phyloP scores from a whole-genome alignment of 2,329 filamentous ascomycete species.

The Ophiocordyceps robertsii region DNA sequence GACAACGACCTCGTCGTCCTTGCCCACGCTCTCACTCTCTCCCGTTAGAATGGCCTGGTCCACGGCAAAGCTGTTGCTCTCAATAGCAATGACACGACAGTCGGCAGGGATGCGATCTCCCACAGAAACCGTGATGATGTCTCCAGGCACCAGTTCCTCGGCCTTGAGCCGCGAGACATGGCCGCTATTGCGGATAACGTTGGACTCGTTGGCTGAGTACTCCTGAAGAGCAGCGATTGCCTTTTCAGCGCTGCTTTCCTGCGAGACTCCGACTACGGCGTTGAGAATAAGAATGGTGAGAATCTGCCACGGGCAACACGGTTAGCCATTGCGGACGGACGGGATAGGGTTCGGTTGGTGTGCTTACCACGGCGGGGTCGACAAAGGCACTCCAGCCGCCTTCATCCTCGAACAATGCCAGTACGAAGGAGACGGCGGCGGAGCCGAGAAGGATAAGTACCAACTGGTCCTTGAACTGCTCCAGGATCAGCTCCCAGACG shows the following conservation, averaged over 20 bases:
- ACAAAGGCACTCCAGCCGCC: constrained; percentile 97
- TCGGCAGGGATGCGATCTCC: constrained; percentile 92
- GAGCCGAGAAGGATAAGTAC: constrained; percentile 91
- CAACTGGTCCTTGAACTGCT: constrained; percentile 98
- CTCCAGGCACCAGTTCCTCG: constrained; percentile 92
- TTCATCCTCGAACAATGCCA: constrained; percentile 85
- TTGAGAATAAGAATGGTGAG: constrained; percentile 95
- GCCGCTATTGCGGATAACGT: constrained; percentile 71
- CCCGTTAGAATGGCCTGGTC: constrained; percentile 96
- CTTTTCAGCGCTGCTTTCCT: constrained; percentile 97
- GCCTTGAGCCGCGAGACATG: constrained; percentile 74
- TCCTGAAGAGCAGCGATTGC: constrained; percentile 96
- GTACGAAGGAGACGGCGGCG: constrained; percentile 81
- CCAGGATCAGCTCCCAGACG: constrained; percentile 88
- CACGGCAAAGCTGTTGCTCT: constrained; percentile 94
- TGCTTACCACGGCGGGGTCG: constrained; percentile 79
- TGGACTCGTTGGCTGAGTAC: constrained; percentile 97
- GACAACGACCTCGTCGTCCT: constrained; percentile 55
- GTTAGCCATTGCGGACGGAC: neutral
- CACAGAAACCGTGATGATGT: constrained; percentile 76
- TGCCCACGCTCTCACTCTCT: constrained; percentile 92
- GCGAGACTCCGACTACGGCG: constrained; percentile 91
- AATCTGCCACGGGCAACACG: constrained; percentile 45
- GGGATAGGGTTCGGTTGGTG: neutral
- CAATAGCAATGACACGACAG: constrained; percentile 76